Conservation (phyloP, 129 eudicot species). For the Heracleum sosnowskyi region DNA sequence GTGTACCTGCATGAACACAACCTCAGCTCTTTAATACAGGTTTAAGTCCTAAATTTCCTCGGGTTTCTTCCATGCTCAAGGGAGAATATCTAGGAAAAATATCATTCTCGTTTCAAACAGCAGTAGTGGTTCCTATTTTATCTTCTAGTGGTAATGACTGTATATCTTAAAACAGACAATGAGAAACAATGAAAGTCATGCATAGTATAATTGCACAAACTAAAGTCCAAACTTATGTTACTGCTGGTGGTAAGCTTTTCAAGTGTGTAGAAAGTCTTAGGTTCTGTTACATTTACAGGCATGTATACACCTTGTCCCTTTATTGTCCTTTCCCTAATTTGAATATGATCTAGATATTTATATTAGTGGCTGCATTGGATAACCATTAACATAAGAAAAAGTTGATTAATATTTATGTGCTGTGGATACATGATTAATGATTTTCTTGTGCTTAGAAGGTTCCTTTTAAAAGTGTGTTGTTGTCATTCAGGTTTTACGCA, state of each 20-base stretch:
- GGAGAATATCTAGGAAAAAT: neutral
- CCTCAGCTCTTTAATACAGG: neutral
- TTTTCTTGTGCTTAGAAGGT: neutral
- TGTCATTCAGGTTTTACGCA: slow-evolving; percentile 71
- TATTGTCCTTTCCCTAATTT: neutral
- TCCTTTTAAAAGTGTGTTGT: neutral
- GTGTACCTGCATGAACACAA: neutral
- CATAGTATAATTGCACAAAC: neutral
- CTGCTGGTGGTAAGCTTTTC: neutral
- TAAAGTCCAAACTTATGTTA: neutral
- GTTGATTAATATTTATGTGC: neutral
- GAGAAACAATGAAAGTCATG: neutral
- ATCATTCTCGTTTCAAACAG: neutral
- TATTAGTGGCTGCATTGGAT: neutral
- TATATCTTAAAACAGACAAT: neutral
- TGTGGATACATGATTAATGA: neutral
- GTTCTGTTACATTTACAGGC: neutral
- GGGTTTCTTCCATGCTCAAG: neutral
- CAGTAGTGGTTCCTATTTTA: neutral
- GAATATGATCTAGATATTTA: neutral
- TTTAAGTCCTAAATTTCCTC: neutral
- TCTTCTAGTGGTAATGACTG: neutral
- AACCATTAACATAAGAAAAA: neutral
- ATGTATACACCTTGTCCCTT: neutral
- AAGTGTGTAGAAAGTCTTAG: neutral